Evolutionary conservation across 331 rosid species (phyloP).

Genomic region (Quercus lobata): DNA sequence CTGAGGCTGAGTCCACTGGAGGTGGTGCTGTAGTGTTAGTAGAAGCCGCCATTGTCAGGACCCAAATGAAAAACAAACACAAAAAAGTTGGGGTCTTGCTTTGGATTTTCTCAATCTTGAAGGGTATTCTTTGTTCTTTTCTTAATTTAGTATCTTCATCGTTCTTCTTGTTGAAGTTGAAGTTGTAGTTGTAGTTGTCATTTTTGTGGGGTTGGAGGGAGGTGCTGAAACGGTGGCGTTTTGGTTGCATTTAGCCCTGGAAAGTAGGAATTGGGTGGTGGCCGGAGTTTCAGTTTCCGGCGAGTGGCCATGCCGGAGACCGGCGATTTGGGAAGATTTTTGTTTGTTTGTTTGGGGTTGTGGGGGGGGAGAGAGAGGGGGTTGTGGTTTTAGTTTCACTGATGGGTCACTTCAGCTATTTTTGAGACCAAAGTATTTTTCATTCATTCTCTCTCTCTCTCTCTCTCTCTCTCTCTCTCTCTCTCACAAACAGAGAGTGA

Average conservation of each 20-base stretch:
- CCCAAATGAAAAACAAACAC: background rate
- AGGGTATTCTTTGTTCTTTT: background rate
- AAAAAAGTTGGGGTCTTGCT: background rate
- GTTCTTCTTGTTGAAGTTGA: background rate
- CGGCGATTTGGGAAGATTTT: conserved; percentile 12
- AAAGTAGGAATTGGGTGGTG: background rate
- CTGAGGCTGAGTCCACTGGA: conserved; percentile 27
- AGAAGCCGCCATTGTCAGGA: conserved; percentile 54
- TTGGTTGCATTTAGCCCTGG: conserved; percentile 33
- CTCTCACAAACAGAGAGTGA: background rate
- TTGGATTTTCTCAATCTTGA: background rate
- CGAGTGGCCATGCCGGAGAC: conserved; percentile 44
- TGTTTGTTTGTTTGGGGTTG: no score
- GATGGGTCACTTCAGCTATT: conserved; percentile 19
- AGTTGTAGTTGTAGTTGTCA: background rate
- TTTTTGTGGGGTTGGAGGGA: conserved; percentile 8
- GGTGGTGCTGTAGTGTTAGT: conserved; percentile 46
- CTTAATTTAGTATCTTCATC: background rate
- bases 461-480: no score
- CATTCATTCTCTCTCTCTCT: no score
- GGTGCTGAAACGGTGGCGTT: conserved; percentile 5
- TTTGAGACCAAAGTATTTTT: background rate
- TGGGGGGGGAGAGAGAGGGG: background rate
- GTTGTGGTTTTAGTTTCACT: background rate
- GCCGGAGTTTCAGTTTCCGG: conserved; percentile 46